These are phyloP conservation scores for Pisolithus tinctorius DNA, from an alignment of 768 basidiomycete species.

Conservation along the genomic window DNA sequence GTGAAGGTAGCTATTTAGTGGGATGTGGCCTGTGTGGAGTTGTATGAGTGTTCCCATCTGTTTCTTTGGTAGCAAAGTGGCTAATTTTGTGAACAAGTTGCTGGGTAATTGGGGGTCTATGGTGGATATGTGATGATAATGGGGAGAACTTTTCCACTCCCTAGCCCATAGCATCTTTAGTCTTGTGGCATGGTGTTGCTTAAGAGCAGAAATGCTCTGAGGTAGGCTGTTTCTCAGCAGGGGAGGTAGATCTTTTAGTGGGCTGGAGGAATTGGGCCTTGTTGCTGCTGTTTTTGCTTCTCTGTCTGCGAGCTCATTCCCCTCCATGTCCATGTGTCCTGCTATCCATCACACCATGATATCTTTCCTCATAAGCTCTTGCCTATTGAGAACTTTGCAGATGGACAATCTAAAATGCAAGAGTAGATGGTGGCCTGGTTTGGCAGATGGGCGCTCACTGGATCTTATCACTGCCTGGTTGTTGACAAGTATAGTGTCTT, in stretches of 20 bases:
- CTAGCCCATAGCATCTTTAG: background rate
- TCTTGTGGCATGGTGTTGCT: background rate
- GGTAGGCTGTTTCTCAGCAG: background rate
- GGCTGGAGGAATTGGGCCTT: background rate
- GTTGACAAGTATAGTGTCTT: background rate
- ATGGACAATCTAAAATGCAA: background rate
- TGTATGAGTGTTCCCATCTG: background rate
- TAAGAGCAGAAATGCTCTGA: background rate
- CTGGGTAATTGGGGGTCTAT: background rate
- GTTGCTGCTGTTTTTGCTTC: background rate
- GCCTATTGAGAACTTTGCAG: background rate
- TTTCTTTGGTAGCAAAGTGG: background rate
- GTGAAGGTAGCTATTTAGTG: background rate
- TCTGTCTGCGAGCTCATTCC: background rate
- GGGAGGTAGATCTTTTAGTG: no score
- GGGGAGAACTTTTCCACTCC: background rate
- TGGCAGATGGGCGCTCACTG: background rate
- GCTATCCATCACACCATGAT: background rate
- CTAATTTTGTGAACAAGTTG: background rate
- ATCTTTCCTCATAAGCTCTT: background rate
- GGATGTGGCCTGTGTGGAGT: background rate
- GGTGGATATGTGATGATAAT: background rate
- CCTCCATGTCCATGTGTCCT: background rate
- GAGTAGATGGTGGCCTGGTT: background rate
- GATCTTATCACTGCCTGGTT: background rate